Evolutionary conservation across 2,329 filamentous ascomycete genomes (phyloP).

Genomic region (Phialophora macrospora): DNA sequence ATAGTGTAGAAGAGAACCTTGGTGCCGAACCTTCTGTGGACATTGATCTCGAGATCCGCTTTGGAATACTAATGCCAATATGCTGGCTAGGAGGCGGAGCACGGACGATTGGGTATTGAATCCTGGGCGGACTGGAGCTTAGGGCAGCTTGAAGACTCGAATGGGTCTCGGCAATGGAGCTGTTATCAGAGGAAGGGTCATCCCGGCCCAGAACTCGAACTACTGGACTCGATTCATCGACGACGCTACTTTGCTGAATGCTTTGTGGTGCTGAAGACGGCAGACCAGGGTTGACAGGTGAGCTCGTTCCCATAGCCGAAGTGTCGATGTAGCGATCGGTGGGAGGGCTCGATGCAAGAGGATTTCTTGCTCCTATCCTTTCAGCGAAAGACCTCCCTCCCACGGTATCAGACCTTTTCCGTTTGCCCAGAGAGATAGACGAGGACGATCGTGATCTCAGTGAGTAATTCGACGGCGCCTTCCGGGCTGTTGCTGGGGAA

Average conservation of each 20-base stretch:
- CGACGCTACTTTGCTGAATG: constrained; percentile 18
- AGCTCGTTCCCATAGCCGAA: constrained; percentile 40
- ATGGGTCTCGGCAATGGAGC: constrained; percentile 37
- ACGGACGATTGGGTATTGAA: constrained; percentile 42
- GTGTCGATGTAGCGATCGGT: constrained; percentile 43
- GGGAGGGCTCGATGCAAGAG: constrained; percentile 48
- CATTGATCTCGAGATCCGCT: constrained; percentile 43
- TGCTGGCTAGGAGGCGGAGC: constrained; percentile 49
- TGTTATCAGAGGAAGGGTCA: constrained; percentile 28
- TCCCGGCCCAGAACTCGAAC: constrained; percentile 28
- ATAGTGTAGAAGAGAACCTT: constrained; percentile 51
- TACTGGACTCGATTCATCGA: constrained; percentile 36
- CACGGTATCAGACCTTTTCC: constrained; percentile 34
- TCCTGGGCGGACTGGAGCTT: constrained; percentile 40
- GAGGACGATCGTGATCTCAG: constrained; percentile 47
- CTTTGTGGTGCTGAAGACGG: constrained; percentile 33
- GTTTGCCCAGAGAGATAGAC: constrained; percentile 43
- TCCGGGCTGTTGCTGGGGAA: constrained; percentile 40
- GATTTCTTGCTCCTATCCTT: constrained; percentile 28
- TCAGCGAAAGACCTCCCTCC: constrained; percentile 25
- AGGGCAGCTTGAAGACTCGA: constrained; percentile 47
- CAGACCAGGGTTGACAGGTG: constrained; percentile 19
- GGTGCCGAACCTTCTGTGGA: constrained; percentile 44
- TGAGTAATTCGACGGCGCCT: constrained; percentile 42
- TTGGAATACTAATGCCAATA: constrained; percentile 43